Evolutionary conservation across 1,139 yeast species (phyloP).

Genomic region (Saccharomyces hybrid): DNA sequence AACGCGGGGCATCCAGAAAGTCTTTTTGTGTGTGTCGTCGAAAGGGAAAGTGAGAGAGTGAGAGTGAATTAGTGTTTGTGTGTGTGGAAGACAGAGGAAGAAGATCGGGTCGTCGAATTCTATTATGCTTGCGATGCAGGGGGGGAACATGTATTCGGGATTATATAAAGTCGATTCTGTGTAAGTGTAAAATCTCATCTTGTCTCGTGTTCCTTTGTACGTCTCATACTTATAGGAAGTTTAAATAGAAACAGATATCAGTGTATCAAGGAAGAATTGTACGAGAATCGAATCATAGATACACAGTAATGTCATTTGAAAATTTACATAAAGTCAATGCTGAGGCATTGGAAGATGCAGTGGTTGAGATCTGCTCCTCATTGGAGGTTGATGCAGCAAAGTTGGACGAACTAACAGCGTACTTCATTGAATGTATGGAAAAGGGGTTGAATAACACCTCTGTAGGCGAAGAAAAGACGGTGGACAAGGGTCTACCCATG

Average conservation of each 20-base stretch:
- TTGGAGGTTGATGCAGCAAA: constrained; percentile 49
- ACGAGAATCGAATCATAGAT: neutral
- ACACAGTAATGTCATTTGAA: constrained; percentile 25
- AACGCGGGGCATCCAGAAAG: neutral
- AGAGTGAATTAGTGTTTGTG: neutral
- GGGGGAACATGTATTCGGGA: neutral
- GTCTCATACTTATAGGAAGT: neutral
- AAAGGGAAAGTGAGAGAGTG: constrained; percentile 3
- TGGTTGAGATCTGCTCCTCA: constrained; percentile 46
- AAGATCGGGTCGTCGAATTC: neutral
- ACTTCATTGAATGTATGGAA: constrained; percentile 56
- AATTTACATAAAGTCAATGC: constrained; percentile 22
- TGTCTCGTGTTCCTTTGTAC: neutral
- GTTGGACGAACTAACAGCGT: constrained; percentile 51
- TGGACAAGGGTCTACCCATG: constrained; percentile 58
- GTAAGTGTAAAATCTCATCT: neutral
- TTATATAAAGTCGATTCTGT: neutral
- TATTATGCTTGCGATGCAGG: neutral
- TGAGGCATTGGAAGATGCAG: constrained; percentile 27
- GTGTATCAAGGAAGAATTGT: neutral
- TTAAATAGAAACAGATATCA: neutral
- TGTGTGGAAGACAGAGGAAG: constrained; percentile 2
- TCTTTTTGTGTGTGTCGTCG: neutral
- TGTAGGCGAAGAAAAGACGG: constrained; percentile 31
- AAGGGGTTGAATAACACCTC: constrained; percentile 48